Evolutionary conservation across 257 asterid species (phyloP).

Genomic region (Solanum ahanhuiri): DNA sequence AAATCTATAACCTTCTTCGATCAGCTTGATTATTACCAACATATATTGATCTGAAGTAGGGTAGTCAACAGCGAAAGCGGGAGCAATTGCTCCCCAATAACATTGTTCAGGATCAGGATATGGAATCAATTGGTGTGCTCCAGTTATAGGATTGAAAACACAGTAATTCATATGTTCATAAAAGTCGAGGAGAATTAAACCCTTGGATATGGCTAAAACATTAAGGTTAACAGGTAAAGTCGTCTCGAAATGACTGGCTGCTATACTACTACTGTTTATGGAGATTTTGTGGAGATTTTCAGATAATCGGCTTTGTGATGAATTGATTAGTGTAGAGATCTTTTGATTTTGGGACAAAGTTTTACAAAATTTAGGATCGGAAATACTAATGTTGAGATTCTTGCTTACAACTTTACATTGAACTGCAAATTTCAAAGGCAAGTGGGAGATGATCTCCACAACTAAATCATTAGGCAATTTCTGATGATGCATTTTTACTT

Average conservation of each 20-base stretch:
- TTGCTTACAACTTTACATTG: neutral
- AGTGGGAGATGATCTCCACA: neutral
- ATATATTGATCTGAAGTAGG: neutral
- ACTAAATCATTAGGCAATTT: neutral
- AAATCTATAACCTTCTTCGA: neutral
- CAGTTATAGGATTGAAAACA: neutral
- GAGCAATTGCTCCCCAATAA: neutral
- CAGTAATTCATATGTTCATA: neutral
- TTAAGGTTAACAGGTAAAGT: neutral
- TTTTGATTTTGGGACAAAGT: neutral
- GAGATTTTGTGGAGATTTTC: neutral
- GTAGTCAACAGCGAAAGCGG: neutral
- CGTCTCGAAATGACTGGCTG: neutral
- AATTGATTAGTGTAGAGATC: neutral
- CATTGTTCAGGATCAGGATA: neutral
- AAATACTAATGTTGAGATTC: neutral
- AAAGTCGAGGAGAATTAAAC: neutral
- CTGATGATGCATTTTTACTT: neutral
- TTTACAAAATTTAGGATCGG: neutral
- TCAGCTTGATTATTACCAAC: neutral
- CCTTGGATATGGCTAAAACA: neutral
- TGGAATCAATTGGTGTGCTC: neutral
- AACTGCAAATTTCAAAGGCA: neutral
- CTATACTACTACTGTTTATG: neutral
- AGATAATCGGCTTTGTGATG: neutral